Percentiles rank a stretch among this genome's conserved stretches.
These are phyloP conservation scores for Komagataea norvegica DNA, from an alignment of 1,139 yeast species.

Conservation along the genomic window DNA sequence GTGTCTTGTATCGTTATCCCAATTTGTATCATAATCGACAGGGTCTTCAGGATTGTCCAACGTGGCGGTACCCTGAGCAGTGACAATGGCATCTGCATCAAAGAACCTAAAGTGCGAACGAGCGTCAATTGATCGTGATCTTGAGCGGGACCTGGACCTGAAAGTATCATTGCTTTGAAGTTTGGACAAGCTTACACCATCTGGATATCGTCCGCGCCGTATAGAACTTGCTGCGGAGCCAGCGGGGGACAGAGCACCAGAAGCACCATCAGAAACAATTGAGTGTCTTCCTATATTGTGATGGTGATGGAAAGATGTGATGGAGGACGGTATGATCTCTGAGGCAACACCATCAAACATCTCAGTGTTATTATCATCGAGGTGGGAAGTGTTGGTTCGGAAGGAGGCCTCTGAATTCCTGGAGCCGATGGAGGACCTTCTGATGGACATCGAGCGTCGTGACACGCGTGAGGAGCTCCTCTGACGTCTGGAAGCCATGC, in stretches of 20 bases:
- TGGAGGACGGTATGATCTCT: conserved; percentile 85
- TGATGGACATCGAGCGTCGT: conserved; percentile 17
- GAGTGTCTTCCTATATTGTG: conserved; percentile 37
- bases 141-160: conserved; percentile 32
- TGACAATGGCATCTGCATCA: conserved; percentile 73
- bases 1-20: conserved; percentile 40
- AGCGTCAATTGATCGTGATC: conserved; percentile 26
- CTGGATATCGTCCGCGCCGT: conserved; percentile 27
- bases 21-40: conserved; percentile 54
- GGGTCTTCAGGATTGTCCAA: conserved; percentile 54
- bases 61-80: conserved; percentile 86
- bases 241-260: conserved; percentile 18
- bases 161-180: conserved; percentile 13
- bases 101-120: conserved; percentile 59
- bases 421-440: conserved; percentile 18
- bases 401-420: neutral
- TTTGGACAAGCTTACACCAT: conserved; percentile 23
- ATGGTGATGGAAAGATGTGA: conserved; percentile 81
- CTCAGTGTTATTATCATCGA: conserved; percentile 44
- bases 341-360: conserved; percentile 89
- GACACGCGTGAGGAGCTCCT: conserved; percentile 12
- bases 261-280: no score
- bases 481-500: conserved; percentile 6
- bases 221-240: conserved; percentile 28
- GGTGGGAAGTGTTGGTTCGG: conserved; percentile 6